These are phyloP conservation scores for Boletus sp. DNA, from an alignment of 1,284 basidiomycete species.

Conservation along the genomic window DNA sequence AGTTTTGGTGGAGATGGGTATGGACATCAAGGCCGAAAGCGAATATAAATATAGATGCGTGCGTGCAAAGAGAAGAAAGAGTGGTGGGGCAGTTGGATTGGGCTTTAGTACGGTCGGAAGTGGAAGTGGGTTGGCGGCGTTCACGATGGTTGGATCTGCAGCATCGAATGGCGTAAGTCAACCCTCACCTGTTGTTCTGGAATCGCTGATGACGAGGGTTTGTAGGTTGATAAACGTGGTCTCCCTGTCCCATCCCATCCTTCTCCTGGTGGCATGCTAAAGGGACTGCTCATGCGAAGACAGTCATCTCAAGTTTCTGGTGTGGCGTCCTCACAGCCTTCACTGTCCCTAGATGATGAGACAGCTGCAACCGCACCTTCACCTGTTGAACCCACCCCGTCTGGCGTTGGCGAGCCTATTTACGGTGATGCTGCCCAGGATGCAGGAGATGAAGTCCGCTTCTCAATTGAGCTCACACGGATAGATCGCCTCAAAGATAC, in stretches of 20 bases:
- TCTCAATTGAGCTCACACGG: slow-evolving; percentile 86
- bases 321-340: slow-evolving; percentile 33
- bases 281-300: slow-evolving; percentile 80
- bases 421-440: slow-evolving; percentile 80
- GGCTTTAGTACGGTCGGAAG: slow-evolving; percentile 40
- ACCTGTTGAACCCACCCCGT: slow-evolving; percentile 33
- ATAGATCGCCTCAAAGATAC: slow-evolving; percentile 85
- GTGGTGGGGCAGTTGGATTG: slow-evolving; percentile 37
- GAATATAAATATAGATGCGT: slow-evolving; percentile 87
- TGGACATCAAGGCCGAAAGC: slow-evolving; percentile 83
- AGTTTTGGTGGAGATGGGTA: slow-evolving; percentile 85
- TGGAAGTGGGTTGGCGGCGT: slow-evolving; percentile 59
- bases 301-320: slow-evolving; percentile 74
- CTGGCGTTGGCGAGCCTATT: slow-evolving; percentile 46
- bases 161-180: slow-evolving; percentile 72
- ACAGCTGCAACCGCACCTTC: slow-evolving; percentile 22
- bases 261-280: slow-evolving; percentile 73
- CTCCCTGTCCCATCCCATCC: slow-evolving; percentile 72
- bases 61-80: slow-evolving; percentile 67
- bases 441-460: slow-evolving; percentile 88
- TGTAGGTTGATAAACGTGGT: slow-evolving; percentile 80
- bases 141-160: slow-evolving; percentile 72
- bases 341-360: slow-evolving; percentile 42
- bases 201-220: slow-evolving; percentile 9
- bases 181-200: not conserved